A percentile compares a stretch with the other conserved stretches of the same genome.
Conservation (phyloP, 495 filamentous ascomycete genomes). For the Tuber brumale region DNA sequence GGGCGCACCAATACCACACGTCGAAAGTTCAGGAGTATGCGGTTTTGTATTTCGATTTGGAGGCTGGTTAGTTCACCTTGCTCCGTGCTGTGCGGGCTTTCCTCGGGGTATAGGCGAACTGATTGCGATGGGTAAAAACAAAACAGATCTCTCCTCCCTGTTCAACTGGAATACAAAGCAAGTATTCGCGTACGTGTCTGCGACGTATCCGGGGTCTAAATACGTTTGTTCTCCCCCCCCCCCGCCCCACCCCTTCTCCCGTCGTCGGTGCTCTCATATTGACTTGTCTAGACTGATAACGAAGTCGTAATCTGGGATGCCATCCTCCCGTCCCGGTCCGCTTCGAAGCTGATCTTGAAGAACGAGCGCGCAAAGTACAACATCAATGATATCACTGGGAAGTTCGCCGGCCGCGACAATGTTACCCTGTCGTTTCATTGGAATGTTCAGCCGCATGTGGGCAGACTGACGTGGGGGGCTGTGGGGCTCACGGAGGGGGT, state of each 20-base stretch:
- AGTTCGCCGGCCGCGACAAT: constrained; percentile 61
- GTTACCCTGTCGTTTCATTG: constrained; percentile 76
- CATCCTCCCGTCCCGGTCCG: constrained; percentile 64
- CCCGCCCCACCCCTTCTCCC: not conserved
- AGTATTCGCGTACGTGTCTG: constrained; percentile 65
- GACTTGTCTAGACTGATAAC: constrained; percentile 44
- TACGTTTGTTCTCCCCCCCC: constrained; percentile 37
- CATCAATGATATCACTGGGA: constrained; percentile 78
- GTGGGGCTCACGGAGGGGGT: constrained; percentile 29
- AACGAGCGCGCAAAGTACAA: constrained; percentile 90
- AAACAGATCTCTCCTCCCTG: constrained; percentile 68
- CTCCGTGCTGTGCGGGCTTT: not conserved
- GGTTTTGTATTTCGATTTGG: constrained; percentile 85
- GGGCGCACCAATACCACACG: constrained; percentile 86
- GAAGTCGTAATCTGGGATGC: constrained; percentile 91
- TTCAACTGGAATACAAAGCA: constrained; percentile 99
- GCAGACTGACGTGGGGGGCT: constrained; percentile 66
- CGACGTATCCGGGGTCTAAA: constrained; percentile 32
- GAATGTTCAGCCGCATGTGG: constrained; percentile 98
- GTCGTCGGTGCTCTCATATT: not conserved
- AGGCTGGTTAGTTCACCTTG: constrained; percentile 46
- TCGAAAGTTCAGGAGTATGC: constrained; percentile 92
- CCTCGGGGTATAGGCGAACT: not conserved
- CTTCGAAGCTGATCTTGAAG: constrained; percentile 66
- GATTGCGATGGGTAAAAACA: not conserved